Evolutionary conservation across 306 rosid species (phyloP), one percentile per base, ranked within the genome.

Genomic region (Prunus fruticosa): DNA sequence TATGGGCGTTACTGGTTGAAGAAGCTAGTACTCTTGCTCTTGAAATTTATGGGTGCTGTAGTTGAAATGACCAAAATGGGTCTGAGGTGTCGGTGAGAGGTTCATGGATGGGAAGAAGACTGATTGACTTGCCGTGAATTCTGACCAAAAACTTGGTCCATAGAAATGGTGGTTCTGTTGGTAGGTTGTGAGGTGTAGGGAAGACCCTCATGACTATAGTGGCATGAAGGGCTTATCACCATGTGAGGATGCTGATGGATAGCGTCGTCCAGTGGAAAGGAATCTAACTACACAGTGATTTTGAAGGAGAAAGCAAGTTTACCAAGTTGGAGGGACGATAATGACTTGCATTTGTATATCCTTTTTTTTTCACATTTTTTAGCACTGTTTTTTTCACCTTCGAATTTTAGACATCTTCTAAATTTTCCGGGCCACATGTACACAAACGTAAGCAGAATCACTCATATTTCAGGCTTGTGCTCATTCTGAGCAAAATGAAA

Each of bases 241-340:
- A 69, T 68, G 80, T 46, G 77, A 67, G 22, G 76, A 81, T 53
- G 72, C 54, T 75, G 78, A 82, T 68, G 61, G 69, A 23, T 4
- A 2, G 11, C 23, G 65, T 12, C 78, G 62, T 28, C 20, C 43
- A 14, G 15, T 60, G 41, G 20, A n/a, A 25, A 72, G 56, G 71
- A 68, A 58, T 72, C 80, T 25, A n/a, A 32, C 41, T 2, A 58
- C 43, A 38, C 49, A 65, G 25, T 65, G 18, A 46, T 30, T 64
- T 78, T 64, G 16, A 13, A 66, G 62, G 58, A 51, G 28, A 67
- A 73, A 51, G 46, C 43, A 67, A 54, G 22, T 12, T 3, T 11
- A n/a, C 60, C 75, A 27, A 64, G 78, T 75, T 65, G 73, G 69
- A 61, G 43, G 45, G 52, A 64, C 19, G 23, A 64, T 11, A 32